Evolutionary conservation across 2,329 filamentous ascomycete species (phyloP).

Genomic region (Cordyceps javanica): DNA sequence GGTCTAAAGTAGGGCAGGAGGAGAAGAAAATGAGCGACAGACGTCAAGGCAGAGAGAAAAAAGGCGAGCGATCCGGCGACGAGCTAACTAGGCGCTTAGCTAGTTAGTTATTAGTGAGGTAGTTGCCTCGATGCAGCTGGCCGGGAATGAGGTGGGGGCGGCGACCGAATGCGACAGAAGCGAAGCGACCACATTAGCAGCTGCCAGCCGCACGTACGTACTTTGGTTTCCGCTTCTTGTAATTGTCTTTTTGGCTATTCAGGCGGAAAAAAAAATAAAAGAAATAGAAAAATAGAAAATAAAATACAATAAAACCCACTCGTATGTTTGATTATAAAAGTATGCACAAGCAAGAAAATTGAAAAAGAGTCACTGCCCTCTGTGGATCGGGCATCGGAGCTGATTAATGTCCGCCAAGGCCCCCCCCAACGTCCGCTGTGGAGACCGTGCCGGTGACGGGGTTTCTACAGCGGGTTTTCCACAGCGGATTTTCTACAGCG

Average conservation of each 20-base stretch:
- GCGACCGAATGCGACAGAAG: neutral
- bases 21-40: neutral
- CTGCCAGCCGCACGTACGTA: neutral
- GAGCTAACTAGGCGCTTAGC: neutral
- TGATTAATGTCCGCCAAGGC: neutral
- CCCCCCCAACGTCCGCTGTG: neutral
- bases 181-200: neutral
- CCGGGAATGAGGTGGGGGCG: slow-evolving; percentile 1
- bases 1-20: neutral
- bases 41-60: neutral
- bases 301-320: no score
- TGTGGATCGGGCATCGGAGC: neutral
- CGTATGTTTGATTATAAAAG: neutral
- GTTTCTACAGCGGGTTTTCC: neutral
- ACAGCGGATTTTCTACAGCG: no score
- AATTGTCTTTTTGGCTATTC: no score
- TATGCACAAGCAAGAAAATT: neutral
- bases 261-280: no score
- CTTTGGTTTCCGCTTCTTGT: neutral
- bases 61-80: neutral
- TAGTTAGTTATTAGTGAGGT: neutral
- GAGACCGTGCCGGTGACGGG: no score
- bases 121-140: neutral
- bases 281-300: no score
- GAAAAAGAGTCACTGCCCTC: neutral